phyloP scores from a whole-genome alignment of 1,284 basidiomycete genomes.

The Ustilago sp. region DNA sequence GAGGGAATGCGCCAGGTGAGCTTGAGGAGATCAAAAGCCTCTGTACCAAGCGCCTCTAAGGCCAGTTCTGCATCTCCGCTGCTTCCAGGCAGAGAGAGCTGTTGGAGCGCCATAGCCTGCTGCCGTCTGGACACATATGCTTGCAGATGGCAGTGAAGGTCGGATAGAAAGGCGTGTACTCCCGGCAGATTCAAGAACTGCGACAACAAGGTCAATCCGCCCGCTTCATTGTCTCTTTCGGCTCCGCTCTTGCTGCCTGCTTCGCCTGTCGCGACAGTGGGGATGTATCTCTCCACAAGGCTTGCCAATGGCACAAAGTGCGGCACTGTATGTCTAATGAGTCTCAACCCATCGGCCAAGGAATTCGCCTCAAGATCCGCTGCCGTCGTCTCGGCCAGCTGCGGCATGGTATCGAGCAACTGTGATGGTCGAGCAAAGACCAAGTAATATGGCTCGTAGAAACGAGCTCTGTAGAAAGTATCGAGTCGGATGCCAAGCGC shows the following conservation, averaged over 20 bases:
- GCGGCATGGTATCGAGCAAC: constrained; percentile 33
- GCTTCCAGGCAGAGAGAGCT: constrained; percentile 21
- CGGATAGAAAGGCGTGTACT: constrained; percentile 47
- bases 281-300: constrained; percentile 49
- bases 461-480: constrained; percentile 50
- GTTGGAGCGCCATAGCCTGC: constrained; percentile 44
- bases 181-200: constrained; percentile 44
- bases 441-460: constrained; percentile 57
- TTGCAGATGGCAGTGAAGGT: constrained; percentile 52
- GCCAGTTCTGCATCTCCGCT: not conserved
- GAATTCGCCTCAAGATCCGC: constrained; percentile 26
- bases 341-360: constrained; percentile 25
- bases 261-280: constrained; percentile 29
- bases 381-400: constrained; percentile 25
- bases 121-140: constrained; percentile 52
- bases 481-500: constrained; percentile 55
- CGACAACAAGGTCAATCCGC: constrained; percentile 43
- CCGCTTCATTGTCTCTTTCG: constrained; percentile 33
- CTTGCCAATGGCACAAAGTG: constrained; percentile 53
- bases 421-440: constrained; percentile 52
- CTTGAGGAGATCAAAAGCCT: constrained; percentile 49
- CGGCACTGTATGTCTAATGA: constrained; percentile 58
- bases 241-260: constrained; percentile 18
- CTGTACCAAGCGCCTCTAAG: constrained; percentile 41
- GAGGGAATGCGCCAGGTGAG: constrained; percentile 48